Evolutionary conservation across 2,329 filamentous ascomycete species (phyloP).

Genomic region (Xylariaceae sp.): DNA sequence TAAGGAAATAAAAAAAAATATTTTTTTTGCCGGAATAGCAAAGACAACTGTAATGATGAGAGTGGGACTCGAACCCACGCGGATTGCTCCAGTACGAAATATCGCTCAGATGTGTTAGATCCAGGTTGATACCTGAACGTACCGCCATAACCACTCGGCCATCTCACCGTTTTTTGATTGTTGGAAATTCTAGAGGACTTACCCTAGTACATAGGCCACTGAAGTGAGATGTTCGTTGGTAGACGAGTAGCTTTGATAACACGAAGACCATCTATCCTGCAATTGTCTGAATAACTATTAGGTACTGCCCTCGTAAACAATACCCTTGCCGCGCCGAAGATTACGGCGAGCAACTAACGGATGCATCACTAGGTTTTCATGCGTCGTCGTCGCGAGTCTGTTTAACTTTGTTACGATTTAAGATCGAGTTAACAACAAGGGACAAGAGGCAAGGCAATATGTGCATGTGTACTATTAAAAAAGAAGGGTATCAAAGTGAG

Average conservation of each 20-base stretch:
- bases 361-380: too few relatives aligned
- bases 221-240: too few relatives aligned
- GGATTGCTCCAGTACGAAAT: conserved; percentile 36
- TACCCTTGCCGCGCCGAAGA: too few relatives aligned
- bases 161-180: conserved; percentile 24
- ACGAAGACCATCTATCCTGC: neutral
- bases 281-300: neutral
- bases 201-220: neutral
- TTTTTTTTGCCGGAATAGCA: neutral
- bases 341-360: too few relatives aligned
- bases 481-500: neutral
- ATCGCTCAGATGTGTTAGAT: neutral
- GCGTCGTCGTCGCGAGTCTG: neutral
- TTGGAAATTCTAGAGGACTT: neutral
- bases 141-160: conserved; percentile 36
- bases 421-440: neutral
- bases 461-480: neutral
- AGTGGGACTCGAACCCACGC: conserved; percentile 41
- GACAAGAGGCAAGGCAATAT: neutral
- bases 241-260: too few relatives aligned
- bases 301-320: neutral
- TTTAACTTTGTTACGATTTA: too few relatives aligned
- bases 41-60: conserved; percentile 29
- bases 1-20: neutral
- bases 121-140: conserved; percentile 30